Conservation (phyloP, 805 yeast genomes). For the Teunomyces funiuensis region DNA sequence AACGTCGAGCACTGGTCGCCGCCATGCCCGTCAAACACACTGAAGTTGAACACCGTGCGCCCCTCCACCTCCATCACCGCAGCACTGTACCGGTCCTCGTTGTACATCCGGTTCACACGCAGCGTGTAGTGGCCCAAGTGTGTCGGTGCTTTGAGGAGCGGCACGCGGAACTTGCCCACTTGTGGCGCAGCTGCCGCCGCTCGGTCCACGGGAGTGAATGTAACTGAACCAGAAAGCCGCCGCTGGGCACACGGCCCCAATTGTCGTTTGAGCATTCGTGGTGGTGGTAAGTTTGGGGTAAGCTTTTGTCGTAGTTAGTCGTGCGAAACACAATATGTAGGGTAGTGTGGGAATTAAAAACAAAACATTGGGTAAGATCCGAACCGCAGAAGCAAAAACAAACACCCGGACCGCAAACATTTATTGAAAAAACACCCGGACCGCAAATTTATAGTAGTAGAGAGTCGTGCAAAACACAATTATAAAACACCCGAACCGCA, state of each 20-base stretch:
- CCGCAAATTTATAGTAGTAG: too few relatives aligned
- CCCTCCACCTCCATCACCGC: constrained; percentile 46
- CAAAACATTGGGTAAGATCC: too few relatives aligned
- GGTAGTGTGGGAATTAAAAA: too few relatives aligned
- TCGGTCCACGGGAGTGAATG: constrained; percentile 29
- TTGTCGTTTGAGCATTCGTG: too few relatives aligned
- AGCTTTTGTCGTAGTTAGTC: neutral
- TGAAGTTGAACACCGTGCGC: constrained; percentile 54
- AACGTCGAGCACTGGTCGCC: constrained; percentile 72
- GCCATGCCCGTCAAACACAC: constrained; percentile 94
- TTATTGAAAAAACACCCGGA: too few relatives aligned
- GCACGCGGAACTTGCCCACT: constrained; percentile 47
- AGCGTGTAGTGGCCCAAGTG: constrained; percentile 78
- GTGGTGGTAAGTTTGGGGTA: too few relatives aligned
- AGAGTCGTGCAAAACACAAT: too few relatives aligned
- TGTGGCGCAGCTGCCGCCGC: constrained; percentile 12
- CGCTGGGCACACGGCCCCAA: neutral
- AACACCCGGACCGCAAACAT: too few relatives aligned
- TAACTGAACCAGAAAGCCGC: constrained; percentile 20
- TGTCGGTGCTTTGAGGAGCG: constrained; percentile 62
- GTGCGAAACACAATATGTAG: too few relatives aligned
- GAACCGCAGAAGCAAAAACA: too few relatives aligned
- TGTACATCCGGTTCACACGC: constrained; percentile 71
- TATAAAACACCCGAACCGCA: too few relatives aligned
- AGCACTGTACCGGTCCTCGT: constrained; percentile 80